Base-by-base conservation (phyloP, 352 stramenopile species). In the Chloridella minuta region DNA sequence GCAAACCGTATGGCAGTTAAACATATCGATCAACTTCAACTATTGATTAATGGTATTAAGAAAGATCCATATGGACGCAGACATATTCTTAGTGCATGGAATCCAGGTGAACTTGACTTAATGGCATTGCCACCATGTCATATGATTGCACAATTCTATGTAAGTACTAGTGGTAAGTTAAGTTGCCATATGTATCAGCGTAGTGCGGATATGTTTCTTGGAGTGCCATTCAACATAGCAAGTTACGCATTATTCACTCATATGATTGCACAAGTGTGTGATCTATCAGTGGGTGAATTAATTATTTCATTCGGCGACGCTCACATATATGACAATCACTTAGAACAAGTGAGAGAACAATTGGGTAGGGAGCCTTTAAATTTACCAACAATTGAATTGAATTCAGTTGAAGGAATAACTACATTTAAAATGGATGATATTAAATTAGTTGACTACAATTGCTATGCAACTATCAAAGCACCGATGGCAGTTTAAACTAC, bases 201-300 rank as follows among this genome's bases (percentile, higher is more conserved):
- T 21, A 98, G 93, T 83, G 95, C 95, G n/a, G 97, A 99, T 90
- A 98, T 99, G 94, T 96, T 96, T 2, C 92, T 99, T 23, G 97
- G 97, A 2, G 96, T 99, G 28, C 97, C 97, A 1, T 99, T 99
- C 90, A 99, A 99, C 90, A 99, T 99, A 90, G 96, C 97, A 3
- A 97, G 92, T 80, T 99, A 99, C 90, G 93, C 96, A 27, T 90
- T 99, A 83, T 91, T 99, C 10, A 98, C 95, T 22, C 92, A 95
- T 80, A 91, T 99, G 88, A 89, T 99, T 21, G 95, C 96, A 0
- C 95, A 98, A 86, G 95, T 97, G n/a, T 93, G 91, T 0, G 92
- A 91, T 0, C 87, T 90, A 0, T 92, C 96, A 86, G 89, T 96
- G 21, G 96, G 96, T 22, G 96, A 99, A 28, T 98, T 99, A 52